Base-by-base conservation (phyloP, 2,329 filamentous ascomycete genomes). In the Thielaviopsis populi region DNA sequence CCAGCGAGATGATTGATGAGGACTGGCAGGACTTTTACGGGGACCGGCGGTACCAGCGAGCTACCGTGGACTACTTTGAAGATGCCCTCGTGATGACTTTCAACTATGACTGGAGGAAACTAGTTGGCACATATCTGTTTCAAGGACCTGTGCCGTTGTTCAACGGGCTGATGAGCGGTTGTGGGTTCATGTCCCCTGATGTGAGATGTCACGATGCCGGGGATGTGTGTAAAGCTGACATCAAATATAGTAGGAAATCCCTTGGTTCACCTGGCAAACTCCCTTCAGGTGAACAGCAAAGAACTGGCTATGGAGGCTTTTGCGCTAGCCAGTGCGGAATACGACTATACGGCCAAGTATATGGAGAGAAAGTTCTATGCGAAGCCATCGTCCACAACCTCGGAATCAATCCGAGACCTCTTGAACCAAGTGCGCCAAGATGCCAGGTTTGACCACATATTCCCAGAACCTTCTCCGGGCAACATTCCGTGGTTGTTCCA, bases 51-150 rank as follows among this genome's bases (percentile, higher is more conserved):
- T 96, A 95, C 71, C 90, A 99, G 74, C 83, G 92, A 66, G 92
- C 91, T 0, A 99, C 86, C 71, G 79, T 99, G 64, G 91, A 99
- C 72, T 97, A 94, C 72, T 97, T 95, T 71, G 94, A 99, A 73
- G 94, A 99, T 72, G 84, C 90, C 70, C 78, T 97, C 37, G 91
- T 89, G 2, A 76, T 82, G 73, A 76, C 77, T 33, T 82, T 85
- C 69, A 79, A 83, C 42, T 97, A 96, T 72, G 83, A 96, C 71
- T 96, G 94, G 89, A 88, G 87, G 71, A 78, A 79, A 62, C 83
- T 95, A 2, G 77, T 95, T 8, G 76, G 83, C 2, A 82, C 91
- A 67, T 97, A 87, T 71, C 74, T 99, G 56, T 88, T 92, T 68
- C 75, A 79, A 50, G 87, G 85, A 41, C 80, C 88, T 61, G 78